Conservation (phyloP, 805 yeast genomes). For the Tetrapisispora namnaoensis region DNA sequence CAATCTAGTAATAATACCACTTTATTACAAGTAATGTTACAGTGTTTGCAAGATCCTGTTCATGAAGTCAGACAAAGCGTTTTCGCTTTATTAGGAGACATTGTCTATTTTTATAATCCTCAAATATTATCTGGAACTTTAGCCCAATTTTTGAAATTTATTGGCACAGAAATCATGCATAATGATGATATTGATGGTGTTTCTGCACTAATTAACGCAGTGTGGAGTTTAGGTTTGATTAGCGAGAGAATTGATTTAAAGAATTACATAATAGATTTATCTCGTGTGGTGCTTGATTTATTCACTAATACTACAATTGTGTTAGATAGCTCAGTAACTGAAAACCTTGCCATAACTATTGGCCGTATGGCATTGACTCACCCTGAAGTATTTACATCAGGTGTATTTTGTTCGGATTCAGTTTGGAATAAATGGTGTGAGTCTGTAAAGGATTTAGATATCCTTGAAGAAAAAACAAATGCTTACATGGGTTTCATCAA, state of each 20-base stretch:
- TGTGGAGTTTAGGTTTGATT: constrained; percentile 90
- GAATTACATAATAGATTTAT: constrained; percentile 23
- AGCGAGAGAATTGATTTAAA: constrained; percentile 40
- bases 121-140: constrained; percentile 29
- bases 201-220: constrained; percentile 48
- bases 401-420: constrained; percentile 20
- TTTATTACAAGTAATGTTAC: constrained; percentile 52
- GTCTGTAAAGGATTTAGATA: constrained; percentile 55
- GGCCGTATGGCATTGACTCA: constrained; percentile 70
- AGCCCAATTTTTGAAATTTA: constrained; percentile 44
- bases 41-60: constrained; percentile 63
- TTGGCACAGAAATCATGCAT: constrained; percentile 56
- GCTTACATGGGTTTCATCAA: constrained; percentile 79
- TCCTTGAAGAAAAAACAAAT: constrained; percentile 80
- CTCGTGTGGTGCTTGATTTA: constrained; percentile 21
- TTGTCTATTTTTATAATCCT: constrained; percentile 52
- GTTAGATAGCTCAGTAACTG: constrained; percentile 45
- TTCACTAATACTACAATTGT: constrained; percentile 20
- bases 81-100: constrained; percentile 83
- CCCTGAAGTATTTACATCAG: constrained; percentile 50
- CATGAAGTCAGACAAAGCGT: constrained; percentile 92
- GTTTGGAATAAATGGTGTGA: constrained; percentile 63
- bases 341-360: constrained; percentile 81
- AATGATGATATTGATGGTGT: constrained; percentile 28
- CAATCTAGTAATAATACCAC: constrained; percentile 26